Conservation (phyloP, 1,284 basidiomycete genomes). For the Trametes pubescens region DNA sequence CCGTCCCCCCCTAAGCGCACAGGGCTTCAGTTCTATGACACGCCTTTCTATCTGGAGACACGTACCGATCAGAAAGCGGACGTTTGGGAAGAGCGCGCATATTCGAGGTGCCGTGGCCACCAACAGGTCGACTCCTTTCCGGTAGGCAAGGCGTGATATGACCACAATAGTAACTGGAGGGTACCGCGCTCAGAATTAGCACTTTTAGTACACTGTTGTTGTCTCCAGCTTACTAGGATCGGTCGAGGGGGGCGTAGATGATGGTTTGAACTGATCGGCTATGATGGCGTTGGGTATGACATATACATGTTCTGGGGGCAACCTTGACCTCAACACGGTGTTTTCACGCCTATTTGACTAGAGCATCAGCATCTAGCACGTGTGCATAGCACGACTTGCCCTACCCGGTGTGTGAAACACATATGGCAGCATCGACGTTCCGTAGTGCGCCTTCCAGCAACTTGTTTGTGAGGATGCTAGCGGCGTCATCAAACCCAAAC, state of each 20-base stretch:
- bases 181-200: background rate
- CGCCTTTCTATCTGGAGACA: background rate
- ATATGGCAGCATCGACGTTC: conserved; percentile 94
- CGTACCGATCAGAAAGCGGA: conserved; percentile 89
- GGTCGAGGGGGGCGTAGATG: conserved; percentile 38
- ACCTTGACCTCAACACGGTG: conserved; percentile 87
- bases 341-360: conserved; percentile 80
- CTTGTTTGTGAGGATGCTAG: conserved; percentile 97
- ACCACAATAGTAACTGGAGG: conserved; percentile 89
- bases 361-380: background rate
- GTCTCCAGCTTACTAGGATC: conserved; percentile 19
- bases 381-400: conserved; percentile 31
- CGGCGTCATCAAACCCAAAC: conserved; percentile 96
- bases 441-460: conserved; percentile 86
- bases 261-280: conserved; percentile 85
- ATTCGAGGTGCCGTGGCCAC: conserved; percentile 92
- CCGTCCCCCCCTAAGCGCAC: conserved; percentile 82
- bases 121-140: conserved; percentile 97
- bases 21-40: background rate
- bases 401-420: conserved; percentile 97
- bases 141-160: conserved; percentile 94
- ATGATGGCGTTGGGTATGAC: conserved; percentile 97
- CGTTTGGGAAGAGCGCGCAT: conserved; percentile 84
- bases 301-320: conserved; percentile 72
- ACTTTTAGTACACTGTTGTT: background rate